Base-by-base conservation (phyloP, 805 yeast species). In the Candida tammaniensis region DNA sequence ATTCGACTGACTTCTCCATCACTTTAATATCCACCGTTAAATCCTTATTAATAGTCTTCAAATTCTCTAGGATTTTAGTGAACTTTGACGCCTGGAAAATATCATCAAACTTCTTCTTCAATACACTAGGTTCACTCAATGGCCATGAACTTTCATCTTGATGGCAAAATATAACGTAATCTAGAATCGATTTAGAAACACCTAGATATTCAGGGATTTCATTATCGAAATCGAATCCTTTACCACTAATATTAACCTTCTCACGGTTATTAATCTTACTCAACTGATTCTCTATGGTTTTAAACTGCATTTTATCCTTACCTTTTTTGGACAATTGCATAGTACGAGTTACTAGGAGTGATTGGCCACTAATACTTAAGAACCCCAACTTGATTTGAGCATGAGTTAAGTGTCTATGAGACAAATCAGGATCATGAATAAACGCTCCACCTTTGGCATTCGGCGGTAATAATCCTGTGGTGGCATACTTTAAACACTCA, bases 81-180 rank as follows among this genome's bases (percentile, higher is more conserved):
- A 85, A 94, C 55, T 86, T 88, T 46, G 87, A 76, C 0, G 97
- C 96, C 59, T 93, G 97, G 51, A 93, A 93, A 7, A 93, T 91
- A 57, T 93, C 98, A 57, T 93, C 98, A 50, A 93, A 94, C 34
- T 91, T 74, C 60, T 89, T 89, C 60, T 93, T 94, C 54, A 93
- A 70, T 9, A 74, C 74, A 2, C 95, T 72, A 1, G 98, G 94
- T 57, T 93, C 99, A 47, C 89, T 77, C 30, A 93, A 67, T 1
- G 99, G 99, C 99, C 99, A 93, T 18, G 87, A 59, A 48, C 91
- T 81, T 40, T 93, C 99, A 51, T 93, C 99, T 56, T 93, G 99
- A 52, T 93, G 99, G 52, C 98, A 91, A 59, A 93, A 93, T 1
- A 91, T 81, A 26, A 93, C 98, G 54, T 87, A 86, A 46, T 91